Evolutionary conservation across 495 filamentous ascomycete species (phyloP).

Genomic region (Talaromyces proteolyticus): DNA sequence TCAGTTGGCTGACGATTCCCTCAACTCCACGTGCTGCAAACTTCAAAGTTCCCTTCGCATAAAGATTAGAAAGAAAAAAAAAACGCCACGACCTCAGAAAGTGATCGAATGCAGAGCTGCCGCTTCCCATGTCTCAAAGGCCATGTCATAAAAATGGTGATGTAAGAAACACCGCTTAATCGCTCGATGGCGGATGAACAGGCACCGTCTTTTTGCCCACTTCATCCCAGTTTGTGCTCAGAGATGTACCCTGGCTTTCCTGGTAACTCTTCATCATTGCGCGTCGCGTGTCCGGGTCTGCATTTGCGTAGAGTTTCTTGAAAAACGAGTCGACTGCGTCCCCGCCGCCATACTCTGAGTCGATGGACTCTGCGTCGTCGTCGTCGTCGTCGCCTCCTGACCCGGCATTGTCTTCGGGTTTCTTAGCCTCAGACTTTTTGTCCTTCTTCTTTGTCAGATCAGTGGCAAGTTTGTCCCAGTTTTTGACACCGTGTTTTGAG

Average conservation of each 20-base stretch:
- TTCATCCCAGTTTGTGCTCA: slow-evolving; percentile 91
- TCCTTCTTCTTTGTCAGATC: slow-evolving; percentile 46
- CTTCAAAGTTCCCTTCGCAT: too few relatives aligned
- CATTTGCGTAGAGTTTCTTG: slow-evolving; percentile 78
- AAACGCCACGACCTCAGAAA: too few relatives aligned
- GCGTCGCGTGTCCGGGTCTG: slow-evolving; percentile 71
- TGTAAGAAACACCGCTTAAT: slow-evolving; percentile 8
- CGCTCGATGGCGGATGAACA: slow-evolving; percentile 54
- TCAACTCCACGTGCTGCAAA: too few relatives aligned
- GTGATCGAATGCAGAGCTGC: not conserved
- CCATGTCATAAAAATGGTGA: not conserved
- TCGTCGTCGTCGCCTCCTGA: slow-evolving; percentile 26
- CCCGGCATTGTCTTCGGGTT: slow-evolving; percentile 12
- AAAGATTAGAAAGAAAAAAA: too few relatives aligned
- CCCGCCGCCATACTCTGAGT: slow-evolving; percentile 56
- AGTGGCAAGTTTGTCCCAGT: slow-evolving; percentile 81
- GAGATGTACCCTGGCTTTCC: slow-evolving; percentile 87
- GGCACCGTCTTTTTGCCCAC: slow-evolving; percentile 69
- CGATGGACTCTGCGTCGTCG: slow-evolving; percentile 39
- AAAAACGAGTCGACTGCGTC: slow-evolving; percentile 85
- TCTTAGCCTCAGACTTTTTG: slow-evolving; percentile 11
- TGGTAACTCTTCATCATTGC: slow-evolving; percentile 98
- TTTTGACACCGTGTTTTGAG: slow-evolving; percentile 73
- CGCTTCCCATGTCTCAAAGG: not conserved
- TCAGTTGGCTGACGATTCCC: too few relatives aligned